phyloP scores from a whole-genome alignment of 805 yeast species.

The Millerago galiae region DNA sequence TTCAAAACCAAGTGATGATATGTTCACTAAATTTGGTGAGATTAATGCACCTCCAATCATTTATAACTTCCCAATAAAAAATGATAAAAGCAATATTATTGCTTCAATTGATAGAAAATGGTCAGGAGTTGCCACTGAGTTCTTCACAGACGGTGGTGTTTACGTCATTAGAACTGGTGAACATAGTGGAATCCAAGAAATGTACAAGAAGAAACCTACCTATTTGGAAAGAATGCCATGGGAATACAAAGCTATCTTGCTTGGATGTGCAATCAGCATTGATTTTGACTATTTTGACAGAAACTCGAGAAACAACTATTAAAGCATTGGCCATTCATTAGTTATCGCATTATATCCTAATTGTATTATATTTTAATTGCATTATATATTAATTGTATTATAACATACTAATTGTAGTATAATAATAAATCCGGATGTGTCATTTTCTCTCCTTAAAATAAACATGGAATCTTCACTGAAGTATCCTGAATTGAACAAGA shows the following conservation, averaged over 20 bases:
- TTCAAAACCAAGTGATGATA: neutral
- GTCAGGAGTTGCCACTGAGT: neutral
- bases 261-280: constrained; percentile 3
- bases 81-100: neutral
- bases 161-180: neutral
- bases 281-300: constrained; percentile 3
- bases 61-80: constrained; percentile 1
- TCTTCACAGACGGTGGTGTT: constrained; percentile 1
- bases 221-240: neutral
- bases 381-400: too few relatives aligned
- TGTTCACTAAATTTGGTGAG: neutral
- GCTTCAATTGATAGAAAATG: constrained; percentile 5
- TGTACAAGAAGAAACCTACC: too few relatives aligned
- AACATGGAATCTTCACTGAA: too few relatives aligned
- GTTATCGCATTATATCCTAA: too few relatives aligned
- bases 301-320: neutral
- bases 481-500: constrained; percentile 37
- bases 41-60: neutral
- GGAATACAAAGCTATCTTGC: neutral
- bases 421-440: too few relatives aligned
- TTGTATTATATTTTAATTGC: too few relatives aligned
- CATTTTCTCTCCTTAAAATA: too few relatives aligned
- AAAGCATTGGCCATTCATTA: too few relatives aligned
- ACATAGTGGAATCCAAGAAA: neutral
- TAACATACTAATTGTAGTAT: too few relatives aligned